A percentile compares a stretch with the other conserved stretches of the same genome.
phyloP scores from a whole-genome alignment of 73 alveolate species.

The Stentor roeselii region DNA sequence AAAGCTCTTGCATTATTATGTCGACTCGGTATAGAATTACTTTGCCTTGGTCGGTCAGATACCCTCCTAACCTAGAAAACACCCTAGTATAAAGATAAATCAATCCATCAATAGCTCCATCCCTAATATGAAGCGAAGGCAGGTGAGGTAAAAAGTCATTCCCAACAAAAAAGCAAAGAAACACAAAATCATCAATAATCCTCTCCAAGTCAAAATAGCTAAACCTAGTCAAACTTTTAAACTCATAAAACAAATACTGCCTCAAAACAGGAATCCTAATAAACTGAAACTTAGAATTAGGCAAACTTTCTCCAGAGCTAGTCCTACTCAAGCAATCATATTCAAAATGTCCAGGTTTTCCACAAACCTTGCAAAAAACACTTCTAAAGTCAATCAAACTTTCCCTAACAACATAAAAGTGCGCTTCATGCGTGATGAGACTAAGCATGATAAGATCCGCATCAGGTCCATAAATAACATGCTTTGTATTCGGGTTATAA shows the following conservation, averaged over 20 bases:
- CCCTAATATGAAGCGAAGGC: constrained; percentile 96
- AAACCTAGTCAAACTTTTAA: constrained; percentile 36
- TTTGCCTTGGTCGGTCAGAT: constrained; percentile 67
- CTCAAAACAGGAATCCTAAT: constrained; percentile 81
- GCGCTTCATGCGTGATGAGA: constrained; percentile 98
- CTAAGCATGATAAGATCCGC: constrained; percentile 99
- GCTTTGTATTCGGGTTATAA: constrained; percentile 93
- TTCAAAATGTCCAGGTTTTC: constrained; percentile 84
- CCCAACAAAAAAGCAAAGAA: constrained; percentile 99
- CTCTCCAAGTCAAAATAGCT: constrained; percentile 78
- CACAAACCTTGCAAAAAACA: constrained; percentile 84
- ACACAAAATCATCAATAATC: constrained; percentile 96
- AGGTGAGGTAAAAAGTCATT: constrained; percentile 99
- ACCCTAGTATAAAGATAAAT: constrained; percentile 78
- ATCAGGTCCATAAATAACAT: constrained; percentile 99
- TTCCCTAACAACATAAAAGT: constrained; percentile 97
- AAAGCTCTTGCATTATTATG: constrained; percentile 38
- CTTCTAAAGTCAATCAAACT: constrained; percentile 56
- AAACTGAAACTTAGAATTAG: constrained; percentile 60
- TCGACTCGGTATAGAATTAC: constrained; percentile 68
- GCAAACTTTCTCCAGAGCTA: constrained; percentile 32
- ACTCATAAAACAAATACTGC: constrained; percentile 82
- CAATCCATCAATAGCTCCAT: constrained; percentile 98
- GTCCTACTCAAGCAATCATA: constrained; percentile 71
- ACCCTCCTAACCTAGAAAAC: constrained; percentile 74